Conservation (phyloP, 257 asterid species). For the Solanum lignicaule region DNA sequence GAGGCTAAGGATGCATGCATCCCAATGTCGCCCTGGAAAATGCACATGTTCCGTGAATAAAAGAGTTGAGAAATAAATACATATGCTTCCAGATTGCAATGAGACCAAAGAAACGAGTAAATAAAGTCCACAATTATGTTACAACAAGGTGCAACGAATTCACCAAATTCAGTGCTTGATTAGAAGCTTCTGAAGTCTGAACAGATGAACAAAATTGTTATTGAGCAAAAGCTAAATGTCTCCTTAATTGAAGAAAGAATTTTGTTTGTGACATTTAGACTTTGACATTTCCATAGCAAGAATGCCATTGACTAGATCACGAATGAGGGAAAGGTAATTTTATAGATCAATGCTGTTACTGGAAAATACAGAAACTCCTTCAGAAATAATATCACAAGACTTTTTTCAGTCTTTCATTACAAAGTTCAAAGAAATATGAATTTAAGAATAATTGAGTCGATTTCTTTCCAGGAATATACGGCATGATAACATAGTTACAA, state of each 20-base stretch:
- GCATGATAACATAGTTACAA: constrained; percentile 12
- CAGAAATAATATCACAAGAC: neutral
- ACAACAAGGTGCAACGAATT: neutral
- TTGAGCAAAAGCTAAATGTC: neutral
- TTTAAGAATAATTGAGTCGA: neutral
- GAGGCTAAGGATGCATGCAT: constrained; percentile 21
- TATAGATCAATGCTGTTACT: neutral
- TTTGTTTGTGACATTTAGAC: neutral
- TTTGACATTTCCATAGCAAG: neutral
- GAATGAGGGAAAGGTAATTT: neutral
- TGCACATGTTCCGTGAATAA: constrained; percentile 8
- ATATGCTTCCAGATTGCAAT: neutral
- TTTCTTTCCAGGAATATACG: constrained; percentile 5
- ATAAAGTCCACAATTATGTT: neutral
- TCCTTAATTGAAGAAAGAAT: neutral
- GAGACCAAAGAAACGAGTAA: neutral
- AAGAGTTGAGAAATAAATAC: neutral
- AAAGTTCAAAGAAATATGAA: neutral
- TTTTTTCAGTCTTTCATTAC: neutral
- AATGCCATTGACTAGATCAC: neutral
- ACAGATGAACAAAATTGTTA: neutral
- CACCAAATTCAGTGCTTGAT: neutral
- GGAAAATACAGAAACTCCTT: neutral
- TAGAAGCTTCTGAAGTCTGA: neutral
- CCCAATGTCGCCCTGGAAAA: constrained; percentile 18